These are phyloP conservation scores for Pogostemon cablin DNA, from an alignment of 257 asterid species.

Conservation along the genomic window DNA sequence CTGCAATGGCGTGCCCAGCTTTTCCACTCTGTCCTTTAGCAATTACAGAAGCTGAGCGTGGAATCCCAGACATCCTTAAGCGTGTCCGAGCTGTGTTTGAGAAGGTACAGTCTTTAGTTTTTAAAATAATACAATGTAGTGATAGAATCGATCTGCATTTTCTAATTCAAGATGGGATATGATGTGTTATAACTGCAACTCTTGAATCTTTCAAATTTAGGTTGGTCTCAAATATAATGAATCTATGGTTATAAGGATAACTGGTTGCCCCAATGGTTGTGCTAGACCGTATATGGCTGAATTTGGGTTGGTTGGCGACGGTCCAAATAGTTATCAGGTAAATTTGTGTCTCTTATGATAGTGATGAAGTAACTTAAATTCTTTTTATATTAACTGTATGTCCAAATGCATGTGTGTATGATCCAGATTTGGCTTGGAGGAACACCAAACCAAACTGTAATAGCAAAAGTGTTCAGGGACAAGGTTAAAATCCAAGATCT, in stretches of 20 bases:
- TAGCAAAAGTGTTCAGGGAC: conserved; percentile 74
- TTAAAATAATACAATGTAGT: not conserved
- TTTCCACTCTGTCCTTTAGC: conserved; percentile 96
- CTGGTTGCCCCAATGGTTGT: conserved; percentile 99
- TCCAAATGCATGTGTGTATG: conserved; percentile 1
- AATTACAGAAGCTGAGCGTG: conserved; percentile 97
- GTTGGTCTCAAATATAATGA: conserved; percentile 89
- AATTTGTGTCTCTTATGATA: not conserved
- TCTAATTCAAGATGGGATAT: conserved; percentile 20
- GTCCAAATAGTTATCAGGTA: conserved; percentile 97
- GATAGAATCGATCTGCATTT: not conserved
- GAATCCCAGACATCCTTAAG: conserved; percentile 89
- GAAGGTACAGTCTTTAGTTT: conserved; percentile 52
- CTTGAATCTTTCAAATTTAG: conserved; percentile 43
- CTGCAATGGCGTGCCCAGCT: conserved; percentile 99
- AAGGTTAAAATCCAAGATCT: conserved; percentile 91
- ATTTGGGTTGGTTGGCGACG: conserved; percentile 96
- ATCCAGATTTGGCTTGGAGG: conserved; percentile 97
- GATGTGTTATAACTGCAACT: conserved; percentile 18
- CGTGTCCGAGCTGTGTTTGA: conserved; percentile 85
- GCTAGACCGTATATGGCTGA: conserved; percentile 99
- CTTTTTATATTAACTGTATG: not conserved
- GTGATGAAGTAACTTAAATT: not conserved
- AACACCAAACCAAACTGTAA: conserved; percentile 76
- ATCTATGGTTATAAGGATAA: conserved; percentile 85